These are phyloP conservation scores for Trichoderma brevicompactum DNA, from an alignment of 2,329 filamentous ascomycete genomes.

Conservation along the genomic window DNA sequence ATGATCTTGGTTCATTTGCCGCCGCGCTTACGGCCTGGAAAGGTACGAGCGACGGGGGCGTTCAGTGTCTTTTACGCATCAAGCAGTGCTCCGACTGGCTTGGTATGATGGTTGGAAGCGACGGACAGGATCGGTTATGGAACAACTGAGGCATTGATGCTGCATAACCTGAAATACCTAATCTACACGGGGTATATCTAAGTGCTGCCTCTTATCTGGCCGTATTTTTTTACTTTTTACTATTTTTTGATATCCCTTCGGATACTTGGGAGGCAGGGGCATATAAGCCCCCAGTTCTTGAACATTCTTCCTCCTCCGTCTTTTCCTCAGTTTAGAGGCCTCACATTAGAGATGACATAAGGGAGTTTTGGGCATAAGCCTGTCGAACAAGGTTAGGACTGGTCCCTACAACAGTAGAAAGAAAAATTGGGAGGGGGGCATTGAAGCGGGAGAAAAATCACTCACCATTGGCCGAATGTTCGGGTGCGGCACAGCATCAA, in stretches of 20 bases:
- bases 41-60: conserved; percentile 49
- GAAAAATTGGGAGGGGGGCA: not conserved
- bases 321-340: not conserved
- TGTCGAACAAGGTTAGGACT: conserved; percentile 39
- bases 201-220: conserved; percentile 17
- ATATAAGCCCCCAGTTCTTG: conserved; percentile 27
- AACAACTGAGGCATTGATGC: conserved; percentile 41
- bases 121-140: conserved; percentile 53
- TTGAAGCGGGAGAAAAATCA: not conserved
- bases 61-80: conserved; percentile 58
- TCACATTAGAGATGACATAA: conserved; percentile 78
- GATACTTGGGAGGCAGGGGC: conserved; percentile 11
- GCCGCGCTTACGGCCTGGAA: conserved; percentile 70
- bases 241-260: conserved; percentile 30
- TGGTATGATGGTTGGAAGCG: conserved; percentile 59
- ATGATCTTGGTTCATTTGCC: conserved; percentile 63
- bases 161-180: conserved; percentile 21
- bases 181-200: conserved; percentile 28
- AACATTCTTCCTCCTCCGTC: not conserved
- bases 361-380: conserved; percentile 84
- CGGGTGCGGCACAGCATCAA: conserved; percentile 95
- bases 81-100: conserved; percentile 67
- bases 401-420: not conserved
- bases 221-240: conserved; percentile 32
- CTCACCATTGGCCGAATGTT: conserved; percentile 89